Conservation (phyloP, 2,329 filamentous ascomycete species). For the Sphaceloma murrayae region DNA sequence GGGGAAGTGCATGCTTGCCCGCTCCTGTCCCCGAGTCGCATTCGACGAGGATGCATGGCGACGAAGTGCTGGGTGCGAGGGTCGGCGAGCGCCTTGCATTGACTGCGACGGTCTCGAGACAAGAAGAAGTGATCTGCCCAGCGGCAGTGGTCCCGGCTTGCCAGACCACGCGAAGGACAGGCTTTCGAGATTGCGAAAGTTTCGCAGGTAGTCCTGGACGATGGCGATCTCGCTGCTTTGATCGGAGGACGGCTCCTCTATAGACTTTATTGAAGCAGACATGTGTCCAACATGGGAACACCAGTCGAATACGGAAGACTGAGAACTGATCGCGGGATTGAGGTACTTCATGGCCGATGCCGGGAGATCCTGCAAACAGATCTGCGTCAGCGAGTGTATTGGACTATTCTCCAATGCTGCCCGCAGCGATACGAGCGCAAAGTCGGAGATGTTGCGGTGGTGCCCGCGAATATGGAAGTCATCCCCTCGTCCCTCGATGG, state of each 20-base stretch:
- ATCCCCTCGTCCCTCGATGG: conserved; percentile 65
- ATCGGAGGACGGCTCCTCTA: conserved; percentile 58
- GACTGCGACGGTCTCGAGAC: not conserved
- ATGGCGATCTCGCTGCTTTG: conserved; percentile 57
- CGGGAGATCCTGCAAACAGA: conserved; percentile 66
- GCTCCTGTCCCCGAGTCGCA: not conserved
- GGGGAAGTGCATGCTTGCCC: conserved; percentile 49
- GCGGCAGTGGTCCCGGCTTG: conserved; percentile 6
- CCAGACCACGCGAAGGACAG: conserved; percentile 62
- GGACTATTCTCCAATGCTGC: conserved; percentile 70
- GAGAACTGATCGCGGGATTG: conserved; percentile 63
- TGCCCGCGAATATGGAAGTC: conserved; percentile 57
- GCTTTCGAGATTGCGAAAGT: conserved; percentile 57
- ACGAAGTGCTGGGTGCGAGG: conserved; percentile 11
- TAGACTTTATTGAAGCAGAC: conserved; percentile 59
- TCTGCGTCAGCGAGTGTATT: conserved; percentile 53
- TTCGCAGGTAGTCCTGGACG: conserved; percentile 68
- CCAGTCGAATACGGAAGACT: conserved; percentile 60
- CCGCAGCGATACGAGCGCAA: conserved; percentile 75
- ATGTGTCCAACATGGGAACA: conserved; percentile 60
- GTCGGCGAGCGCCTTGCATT: not conserved
- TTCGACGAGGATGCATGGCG: conserved; percentile 26
- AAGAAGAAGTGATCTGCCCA: too few relatives aligned
- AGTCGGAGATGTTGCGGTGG: conserved; percentile 65
- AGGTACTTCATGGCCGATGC: conserved; percentile 68